Conservation (phyloP, 2,329 filamentous ascomycete genomes). For the Fusarium haematococcum region DNA sequence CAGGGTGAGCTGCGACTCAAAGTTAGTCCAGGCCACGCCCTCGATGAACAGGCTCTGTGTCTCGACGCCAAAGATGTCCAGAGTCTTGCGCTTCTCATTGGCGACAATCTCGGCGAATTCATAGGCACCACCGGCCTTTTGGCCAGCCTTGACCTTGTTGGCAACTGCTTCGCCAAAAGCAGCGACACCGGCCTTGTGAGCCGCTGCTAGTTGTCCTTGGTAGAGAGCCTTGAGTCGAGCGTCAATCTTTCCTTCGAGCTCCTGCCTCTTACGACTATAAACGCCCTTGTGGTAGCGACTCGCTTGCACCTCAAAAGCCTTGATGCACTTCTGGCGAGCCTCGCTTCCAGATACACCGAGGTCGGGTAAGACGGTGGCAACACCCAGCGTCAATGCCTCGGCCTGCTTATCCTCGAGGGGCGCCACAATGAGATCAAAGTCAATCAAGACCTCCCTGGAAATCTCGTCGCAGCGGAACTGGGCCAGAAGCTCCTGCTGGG, state of each 20-base stretch:
- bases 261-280: conserved; percentile 84
- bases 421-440: conserved; percentile 83
- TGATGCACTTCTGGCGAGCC: conserved; percentile 79
- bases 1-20: conserved; percentile 80
- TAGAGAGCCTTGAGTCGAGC: conserved; percentile 89
- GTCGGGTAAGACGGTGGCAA: conserved; percentile 76
- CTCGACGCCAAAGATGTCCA: conserved; percentile 81
- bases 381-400: conserved; percentile 78
- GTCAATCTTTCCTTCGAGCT: conserved; percentile 89
- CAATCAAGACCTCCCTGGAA: conserved; percentile 84
- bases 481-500: conserved; percentile 94
- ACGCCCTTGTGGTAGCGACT: conserved; percentile 98
- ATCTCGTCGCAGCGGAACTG: conserved; percentile 99
- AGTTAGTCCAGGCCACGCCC: conserved; percentile 88
- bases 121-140: conserved; percentile 90
- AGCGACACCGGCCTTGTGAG: conserved; percentile 87
- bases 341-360: conserved; percentile 80
- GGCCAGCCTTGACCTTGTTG: conserved; percentile 87
- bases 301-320: conserved; percentile 89
- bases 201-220: conserved; percentile 86
- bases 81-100: conserved; percentile 80
- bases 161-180: conserved; percentile 90
- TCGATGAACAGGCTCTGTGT: conserved; percentile 80
- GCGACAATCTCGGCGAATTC: conserved; percentile 96
- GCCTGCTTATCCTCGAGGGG: conserved; percentile 90